Evolutionary conservation across 805 yeast genomes (phyloP), one percentile per base, ranked within the genome.

Genomic region (Saccharomyces kudriavzevii): DNA sequence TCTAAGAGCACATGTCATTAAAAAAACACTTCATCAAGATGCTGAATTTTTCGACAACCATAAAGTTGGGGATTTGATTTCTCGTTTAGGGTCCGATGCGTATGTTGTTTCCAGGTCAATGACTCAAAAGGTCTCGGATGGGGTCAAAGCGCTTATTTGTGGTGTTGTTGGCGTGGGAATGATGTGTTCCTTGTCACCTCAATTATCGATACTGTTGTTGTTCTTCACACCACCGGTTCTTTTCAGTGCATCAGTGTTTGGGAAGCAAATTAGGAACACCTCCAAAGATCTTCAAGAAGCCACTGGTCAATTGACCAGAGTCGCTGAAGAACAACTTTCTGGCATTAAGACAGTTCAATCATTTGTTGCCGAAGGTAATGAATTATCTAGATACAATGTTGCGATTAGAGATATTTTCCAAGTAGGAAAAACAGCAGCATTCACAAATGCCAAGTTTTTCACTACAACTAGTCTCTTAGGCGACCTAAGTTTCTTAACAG

Each of bases 1-100:
- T 55, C 72, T 94, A 53, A 79, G 99, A 61, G 76, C 94, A 13
- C 77, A 84, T 52, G 82, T 91, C 43, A 85, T 90, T 67, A 81
- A 82, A 64, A 86, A 83, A 56, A 82, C 94, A 17, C 77, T 94
- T 58, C 81, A 83, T 47, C 97, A 92, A 65, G 97, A 92, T 67
- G 85, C 96, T 17, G 91, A 87, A 65, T 92, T 94, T 66, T 91
- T 90, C 71, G 99, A 92, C 66, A 81, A 84, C n/a, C 89, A 95
- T 57, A 86, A 92, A 65, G 90, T 90, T 9, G 99, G 99, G 43
- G 99, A 92, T 66, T 76, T 92, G 64, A 90, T 92, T 46, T 89
- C 97, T 10, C 77, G 99, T 55, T 73, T 92, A 50, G 87, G 96
- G 14, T 85, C 88, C 45, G 99, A 94, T 68, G 87, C 97, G 1